Base-by-base conservation (phyloP, 768 basidiomycete genomes). In the Clathrus columnatus region DNA sequence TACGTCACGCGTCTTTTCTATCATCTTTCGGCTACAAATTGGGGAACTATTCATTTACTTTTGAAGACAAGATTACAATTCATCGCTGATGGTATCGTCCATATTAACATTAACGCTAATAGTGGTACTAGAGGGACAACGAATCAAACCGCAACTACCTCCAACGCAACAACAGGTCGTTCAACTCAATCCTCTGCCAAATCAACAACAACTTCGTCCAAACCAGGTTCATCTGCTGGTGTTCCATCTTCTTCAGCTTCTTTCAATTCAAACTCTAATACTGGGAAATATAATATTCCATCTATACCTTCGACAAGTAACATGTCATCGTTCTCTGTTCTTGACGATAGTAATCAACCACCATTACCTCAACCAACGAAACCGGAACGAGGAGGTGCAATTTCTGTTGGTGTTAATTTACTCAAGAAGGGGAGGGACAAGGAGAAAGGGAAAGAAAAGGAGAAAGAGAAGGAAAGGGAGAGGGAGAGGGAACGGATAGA, bases 21-120 rank as follows among this genome's bases (percentile, higher is more conserved):
- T 30, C 17, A 48, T 45, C 44, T 55, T n/a, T 55, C 54, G 5
- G 54, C 54, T 7, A 47, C 42, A 6, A 55, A 55, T 18, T 55
- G 54, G 54, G 26, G 44, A 18, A 29, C 27, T 18, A 44, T 55
- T 11, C 28, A 27, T 6, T 20, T 27, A 11, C 44, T 45, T 26
- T 20, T 55, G 17, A 47, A 32, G 17, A 41, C 45, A n/a, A 4
- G 36, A 36, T 36, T 36, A 36, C 36, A 36, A n/a, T n/a, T 36
- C 2, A 36, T 36, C 11, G 36, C n/a, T 14, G 36, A 36, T 36
- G 36, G 36, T n/a, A n/a, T 36, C 2, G n/a, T 36, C 4, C n/a
- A 11, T n/a, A 36, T 36, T 8, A 36, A 36, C 36, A n/a, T 36
- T 5, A 36, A 11, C 10, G 14, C 11, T 14, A 36, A 36, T 8